These are phyloP conservation scores for Staphylotrichum tortipilum DNA, from an alignment of 495 filamentous ascomycete species.

Conservation along the genomic window DNA sequence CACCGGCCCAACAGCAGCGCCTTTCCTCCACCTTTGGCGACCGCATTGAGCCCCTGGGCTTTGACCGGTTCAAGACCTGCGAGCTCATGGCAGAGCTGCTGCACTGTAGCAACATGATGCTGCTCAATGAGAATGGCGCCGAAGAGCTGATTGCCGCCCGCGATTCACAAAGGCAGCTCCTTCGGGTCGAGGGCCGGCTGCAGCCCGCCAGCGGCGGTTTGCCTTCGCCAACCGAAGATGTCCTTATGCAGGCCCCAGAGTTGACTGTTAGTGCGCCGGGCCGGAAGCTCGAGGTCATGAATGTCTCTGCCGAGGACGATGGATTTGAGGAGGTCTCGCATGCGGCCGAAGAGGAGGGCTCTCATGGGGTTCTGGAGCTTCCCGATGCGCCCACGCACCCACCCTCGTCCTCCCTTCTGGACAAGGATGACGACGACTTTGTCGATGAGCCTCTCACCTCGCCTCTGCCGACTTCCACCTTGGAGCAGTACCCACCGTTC, in stretches of 20 bases:
- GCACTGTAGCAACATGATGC: slow-evolving; percentile 97
- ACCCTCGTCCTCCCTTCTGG: slow-evolving; percentile 33
- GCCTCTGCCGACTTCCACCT: no score
- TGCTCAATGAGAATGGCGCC: slow-evolving; percentile 87
- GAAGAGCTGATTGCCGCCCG: slow-evolving; percentile 76
- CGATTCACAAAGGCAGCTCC: slow-evolving; percentile 69
- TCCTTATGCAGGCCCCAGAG: slow-evolving; percentile 40
- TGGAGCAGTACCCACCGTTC: slow-evolving; percentile 24
- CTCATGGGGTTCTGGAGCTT: slow-evolving; percentile 42
- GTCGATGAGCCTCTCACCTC: slow-evolving; percentile 62
- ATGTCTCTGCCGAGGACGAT: slow-evolving; percentile 70
- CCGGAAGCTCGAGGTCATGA: slow-evolving; percentile 60
- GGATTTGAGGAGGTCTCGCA: slow-evolving; percentile 87
- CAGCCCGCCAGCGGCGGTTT: slow-evolving; percentile 24
- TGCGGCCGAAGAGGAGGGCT: slow-evolving; percentile 56
- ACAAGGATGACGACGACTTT: slow-evolving; percentile 57
- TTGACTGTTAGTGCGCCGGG: slow-evolving; percentile 41
- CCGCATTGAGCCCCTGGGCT: slow-evolving; percentile 89
- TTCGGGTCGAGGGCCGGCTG: slow-evolving; percentile 62
- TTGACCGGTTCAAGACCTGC: slow-evolving; percentile 98
- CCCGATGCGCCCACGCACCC: slow-evolving; percentile 32
- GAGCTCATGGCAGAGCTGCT: slow-evolving; percentile 97
- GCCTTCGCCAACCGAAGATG: slow-evolving; percentile 26
- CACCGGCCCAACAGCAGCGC: slow-evolving; percentile 38
- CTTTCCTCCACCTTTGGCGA: slow-evolving; percentile 67